Base-by-base conservation (phyloP, 805 yeast species). In the Wickerhamomyces ciferrii region DNA sequence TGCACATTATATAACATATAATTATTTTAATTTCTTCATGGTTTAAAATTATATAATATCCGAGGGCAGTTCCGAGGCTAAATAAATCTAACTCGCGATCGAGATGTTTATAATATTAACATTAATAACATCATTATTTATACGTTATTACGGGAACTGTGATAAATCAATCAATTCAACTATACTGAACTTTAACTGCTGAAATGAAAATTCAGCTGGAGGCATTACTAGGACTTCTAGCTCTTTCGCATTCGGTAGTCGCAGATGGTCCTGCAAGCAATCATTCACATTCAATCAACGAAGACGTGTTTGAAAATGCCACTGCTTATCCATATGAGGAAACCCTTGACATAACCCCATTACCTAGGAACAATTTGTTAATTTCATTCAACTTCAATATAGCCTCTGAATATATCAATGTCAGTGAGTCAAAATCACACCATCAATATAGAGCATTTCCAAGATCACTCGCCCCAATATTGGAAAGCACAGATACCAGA, bases 401-500 rank as follows among this genome's bases (percentile, higher is more conserved):
- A 43, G 70, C 73, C 45, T 86, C 95, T 15, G 76, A 78, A 29
- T 66, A 62, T 3, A 59, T 58, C 42, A 49, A 44, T 65, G 46
- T 62, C 50, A 53, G 61, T 45, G 2, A 49, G 57, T 39, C 25
- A 1, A 13, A 42, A 3, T 40, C 51, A 15, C 64, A 58, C 44
- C 61, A 65, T 8, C 87, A 84, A 56, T 84, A 81, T 59, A 77
- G 78, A 5, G 75, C 78, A 17, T 91, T 94, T 56, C 97, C 99
- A 0, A 78, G 86, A 49, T 71, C 89, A 1, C 67, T 94, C 9
- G 92, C 89, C 4, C 94, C 96, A 25, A 74, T 92, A 2, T 60
- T 94, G 14, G 79, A 77, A 38, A 65, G 74, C 13, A 77, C 96
- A 2, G 72, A 76, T 48, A 76, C 95, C 0, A 72, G 86, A 45